Percentiles rank a stretch among this genome's conserved stretches.
Conservation (phyloP, 139 green algal genomes). For the Parachlorella kessleri region DNA sequence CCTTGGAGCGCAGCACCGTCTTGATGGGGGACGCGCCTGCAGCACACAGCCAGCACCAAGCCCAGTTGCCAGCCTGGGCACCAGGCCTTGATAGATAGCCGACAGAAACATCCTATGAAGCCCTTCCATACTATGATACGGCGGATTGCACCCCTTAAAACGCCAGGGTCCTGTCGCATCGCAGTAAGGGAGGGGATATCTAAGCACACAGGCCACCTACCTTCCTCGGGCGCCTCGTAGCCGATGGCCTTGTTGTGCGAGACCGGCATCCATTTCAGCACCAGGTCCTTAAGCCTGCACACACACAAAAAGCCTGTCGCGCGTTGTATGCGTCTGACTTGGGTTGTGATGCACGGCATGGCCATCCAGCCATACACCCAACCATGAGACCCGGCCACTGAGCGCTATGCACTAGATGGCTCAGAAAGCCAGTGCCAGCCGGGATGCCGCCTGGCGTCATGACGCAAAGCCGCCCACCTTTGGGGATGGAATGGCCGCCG, state of each 20-base stretch:
- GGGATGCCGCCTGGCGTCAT: no score
- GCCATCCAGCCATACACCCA: neutral
- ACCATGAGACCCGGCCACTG: neutral
- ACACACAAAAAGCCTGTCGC: neutral
- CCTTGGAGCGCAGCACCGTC: constrained; percentile 88
- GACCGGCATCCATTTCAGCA: constrained; percentile 90
- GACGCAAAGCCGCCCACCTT: no score
- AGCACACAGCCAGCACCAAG: no score
- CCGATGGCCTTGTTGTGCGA: constrained; percentile 74
- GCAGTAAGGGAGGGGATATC: no score
- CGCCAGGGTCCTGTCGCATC: no score
- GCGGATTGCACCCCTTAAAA: no score
- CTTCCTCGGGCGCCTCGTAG: constrained; percentile 33
- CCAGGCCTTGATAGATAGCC: no score
- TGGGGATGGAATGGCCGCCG: constrained; percentile 89
- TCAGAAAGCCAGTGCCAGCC: no score
- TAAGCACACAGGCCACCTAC: neutral
- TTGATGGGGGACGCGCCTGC: constrained; percentile 80
- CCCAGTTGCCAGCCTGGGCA: no score
- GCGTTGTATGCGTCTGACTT: neutral
- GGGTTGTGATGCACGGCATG: neutral
- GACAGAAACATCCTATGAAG: no score
- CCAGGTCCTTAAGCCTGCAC: constrained; percentile 75
- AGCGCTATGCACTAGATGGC: no score
- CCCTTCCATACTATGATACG: no score